Evolutionary conservation across 176 grass and related monocot genomes (phyloP).

Genomic region (Triticum dicoccoides): DNA sequence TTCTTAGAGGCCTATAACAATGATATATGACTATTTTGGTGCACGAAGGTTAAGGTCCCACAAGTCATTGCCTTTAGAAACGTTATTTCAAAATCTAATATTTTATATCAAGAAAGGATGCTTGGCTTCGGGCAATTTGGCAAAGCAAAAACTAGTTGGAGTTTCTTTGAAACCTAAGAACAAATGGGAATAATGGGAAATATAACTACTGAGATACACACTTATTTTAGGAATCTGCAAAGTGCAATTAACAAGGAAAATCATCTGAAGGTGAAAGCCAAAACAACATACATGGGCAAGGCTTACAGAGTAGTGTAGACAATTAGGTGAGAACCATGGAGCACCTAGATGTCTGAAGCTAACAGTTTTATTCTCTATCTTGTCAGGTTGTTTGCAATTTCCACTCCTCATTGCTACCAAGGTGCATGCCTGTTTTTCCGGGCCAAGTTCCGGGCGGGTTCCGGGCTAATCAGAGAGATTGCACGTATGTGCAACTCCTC

Average conservation of each 20-base stretch:
- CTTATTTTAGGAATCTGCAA: neutral
- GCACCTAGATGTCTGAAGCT: neutral
- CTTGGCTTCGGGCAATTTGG: neutral
- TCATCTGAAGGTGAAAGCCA: neutral
- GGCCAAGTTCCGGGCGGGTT: too few species aligned
- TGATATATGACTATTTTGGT: neutral
- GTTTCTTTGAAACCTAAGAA: neutral
- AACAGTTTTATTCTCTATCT: neutral
- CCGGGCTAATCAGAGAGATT: too few species aligned
- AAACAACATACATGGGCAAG: neutral
- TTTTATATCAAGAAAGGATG: neutral
- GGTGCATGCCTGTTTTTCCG: neutral
- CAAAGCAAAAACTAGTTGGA: neutral
- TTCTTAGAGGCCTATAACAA: neutral
- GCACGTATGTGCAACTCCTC: too few species aligned
- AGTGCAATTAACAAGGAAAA: neutral
- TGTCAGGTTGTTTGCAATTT: neutral
- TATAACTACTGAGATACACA: neutral
- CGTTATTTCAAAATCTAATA: neutral
- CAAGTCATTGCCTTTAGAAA: neutral
- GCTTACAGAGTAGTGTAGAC: neutral
- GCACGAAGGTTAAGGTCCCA: neutral
- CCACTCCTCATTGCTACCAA: neutral
- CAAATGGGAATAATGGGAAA: neutral
- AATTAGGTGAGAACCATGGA: neutral